phyloP scores from a whole-genome alignment of 2,329 filamentous ascomycete species.

The Pseudonectria foliicola region DNA sequence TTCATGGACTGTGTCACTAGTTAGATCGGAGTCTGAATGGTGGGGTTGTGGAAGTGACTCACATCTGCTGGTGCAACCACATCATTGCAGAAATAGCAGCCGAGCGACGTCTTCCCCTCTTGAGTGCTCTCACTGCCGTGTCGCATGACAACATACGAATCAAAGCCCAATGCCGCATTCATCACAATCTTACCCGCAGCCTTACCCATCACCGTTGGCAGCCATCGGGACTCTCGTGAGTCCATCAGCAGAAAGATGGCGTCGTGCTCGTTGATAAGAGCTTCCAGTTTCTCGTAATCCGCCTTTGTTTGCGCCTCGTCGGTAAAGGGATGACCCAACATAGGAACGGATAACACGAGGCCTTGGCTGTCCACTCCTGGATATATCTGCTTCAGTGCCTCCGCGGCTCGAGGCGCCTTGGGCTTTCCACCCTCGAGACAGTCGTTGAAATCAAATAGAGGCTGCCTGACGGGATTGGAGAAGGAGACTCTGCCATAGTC shows the following conservation, averaged over 20 bases:
- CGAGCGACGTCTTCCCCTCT: slow-evolving; percentile 60
- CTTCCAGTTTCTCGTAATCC: slow-evolving; percentile 69
- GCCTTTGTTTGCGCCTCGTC: slow-evolving; percentile 61
- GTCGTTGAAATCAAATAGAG: slow-evolving; percentile 84
- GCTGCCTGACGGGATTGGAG: slow-evolving; percentile 93
- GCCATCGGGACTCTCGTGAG: slow-evolving; percentile 86
- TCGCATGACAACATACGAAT: slow-evolving; percentile 95
- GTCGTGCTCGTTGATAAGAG: slow-evolving; percentile 77
- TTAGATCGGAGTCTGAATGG: slow-evolving; percentile 2
- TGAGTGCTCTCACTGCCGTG: slow-evolving; percentile 64
- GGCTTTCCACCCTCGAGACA: slow-evolving; percentile 76
- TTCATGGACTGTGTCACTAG: slow-evolving; percentile 64
- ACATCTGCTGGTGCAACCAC: slow-evolving; percentile 92
- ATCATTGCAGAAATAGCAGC: slow-evolving; percentile 98
- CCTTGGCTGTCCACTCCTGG: slow-evolving; percentile 80
- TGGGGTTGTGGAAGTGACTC: slow-evolving; percentile 33
- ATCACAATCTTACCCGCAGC: slow-evolving; percentile 88
- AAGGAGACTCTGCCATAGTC: slow-evolving; percentile 92
- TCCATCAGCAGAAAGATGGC: slow-evolving; percentile 97
- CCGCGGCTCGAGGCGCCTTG: slow-evolving; percentile 76
- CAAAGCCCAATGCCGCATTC: slow-evolving; percentile 93
- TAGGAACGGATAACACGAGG: slow-evolving; percentile 79
- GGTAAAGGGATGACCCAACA: slow-evolving; percentile 84
- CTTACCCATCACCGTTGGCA: slow-evolving; percentile 95
- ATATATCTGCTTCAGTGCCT: slow-evolving; percentile 77